Conservation (phyloP, 1,284 basidiomycete species). For the Ceratobasidium sp. region DNA sequence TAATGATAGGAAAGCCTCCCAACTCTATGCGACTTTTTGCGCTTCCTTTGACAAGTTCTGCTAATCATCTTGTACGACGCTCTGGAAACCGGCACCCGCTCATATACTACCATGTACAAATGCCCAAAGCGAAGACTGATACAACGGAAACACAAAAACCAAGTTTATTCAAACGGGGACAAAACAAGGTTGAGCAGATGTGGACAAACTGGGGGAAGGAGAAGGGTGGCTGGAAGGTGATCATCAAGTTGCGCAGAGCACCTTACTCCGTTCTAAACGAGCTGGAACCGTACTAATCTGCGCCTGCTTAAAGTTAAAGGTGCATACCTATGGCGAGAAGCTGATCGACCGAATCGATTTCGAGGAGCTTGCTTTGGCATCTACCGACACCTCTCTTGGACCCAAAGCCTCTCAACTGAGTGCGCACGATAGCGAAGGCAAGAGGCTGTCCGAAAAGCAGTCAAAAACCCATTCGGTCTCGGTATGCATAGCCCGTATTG, state of each 20-base stretch:
- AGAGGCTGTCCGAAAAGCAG: conserved; percentile 36
- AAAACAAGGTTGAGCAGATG: conserved; percentile 43
- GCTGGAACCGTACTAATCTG: conserved; percentile 1
- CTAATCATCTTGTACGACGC: conserved; percentile 17
- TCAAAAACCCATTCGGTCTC: conserved; percentile 34
- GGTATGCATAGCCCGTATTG: background rate
- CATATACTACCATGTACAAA: conserved; percentile 50
- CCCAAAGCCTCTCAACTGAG: conserved; percentile 35
- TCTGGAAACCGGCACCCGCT: conserved; percentile 42
- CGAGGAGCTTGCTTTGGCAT: conserved; percentile 49
- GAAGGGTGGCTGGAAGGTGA: conserved; percentile 50
- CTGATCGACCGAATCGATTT: conserved; percentile 49
- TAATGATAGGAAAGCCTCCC: conserved; percentile 29
- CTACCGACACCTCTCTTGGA: conserved; percentile 49
- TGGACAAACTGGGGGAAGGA: conserved; percentile 50
- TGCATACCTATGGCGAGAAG: conserved; percentile 48
- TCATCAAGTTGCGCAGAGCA: conserved; percentile 46
- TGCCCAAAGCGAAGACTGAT: conserved; percentile 40
- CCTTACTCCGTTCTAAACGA: conserved; percentile 11
- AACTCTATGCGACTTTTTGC: conserved; percentile 49
- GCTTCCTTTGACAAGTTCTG: conserved; percentile 45
- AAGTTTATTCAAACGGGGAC: conserved; percentile 36
- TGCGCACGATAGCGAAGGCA: conserved; percentile 39
- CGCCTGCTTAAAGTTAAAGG: conserved; percentile 45
- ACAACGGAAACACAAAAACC: conserved; percentile 16